A percentile compares a stretch with the other conserved stretches of the same genome.
Evolutionary conservation across 345 rosid species (phyloP).

Genomic region (Brassica carinata): DNA sequence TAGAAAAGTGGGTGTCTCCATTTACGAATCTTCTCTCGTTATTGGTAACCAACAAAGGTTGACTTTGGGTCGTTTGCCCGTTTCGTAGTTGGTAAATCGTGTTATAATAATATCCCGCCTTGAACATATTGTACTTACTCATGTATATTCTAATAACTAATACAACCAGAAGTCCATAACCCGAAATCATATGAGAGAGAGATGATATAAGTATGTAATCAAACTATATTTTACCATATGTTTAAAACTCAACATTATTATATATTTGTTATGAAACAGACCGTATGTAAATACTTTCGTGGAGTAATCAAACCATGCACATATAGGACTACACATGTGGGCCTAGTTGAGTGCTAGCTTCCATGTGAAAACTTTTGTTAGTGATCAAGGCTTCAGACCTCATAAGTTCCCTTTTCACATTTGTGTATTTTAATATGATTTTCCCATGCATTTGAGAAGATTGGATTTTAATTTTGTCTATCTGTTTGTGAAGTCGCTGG

Average conservation of each 20-base stretch:
- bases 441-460: neutral
- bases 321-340: neutral
- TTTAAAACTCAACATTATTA: neutral
- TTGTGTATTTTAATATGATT: neutral
- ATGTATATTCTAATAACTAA: neutral
- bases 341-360: too few species aligned
- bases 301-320: too few species aligned
- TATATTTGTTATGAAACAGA: too few species aligned
- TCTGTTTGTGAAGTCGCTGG: too few species aligned
- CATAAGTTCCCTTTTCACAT: neutral
- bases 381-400: neutral
- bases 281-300: too few species aligned
- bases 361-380: too few species aligned
- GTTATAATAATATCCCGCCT: neutral
- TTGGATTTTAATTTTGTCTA: neutral
- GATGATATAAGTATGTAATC: neutral
- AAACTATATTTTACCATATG: neutral
- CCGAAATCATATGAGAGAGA: neutral
- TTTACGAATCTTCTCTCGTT: neutral
- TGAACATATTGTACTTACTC: neutral
- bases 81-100: neutral
- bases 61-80: neutral
- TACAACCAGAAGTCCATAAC: neutral
- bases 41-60: neutral
- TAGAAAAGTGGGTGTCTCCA: neutral